phyloP scores from a whole-genome alignment of 2,329 filamentous ascomycete genomes.

The Penicillium sp. region DNA sequence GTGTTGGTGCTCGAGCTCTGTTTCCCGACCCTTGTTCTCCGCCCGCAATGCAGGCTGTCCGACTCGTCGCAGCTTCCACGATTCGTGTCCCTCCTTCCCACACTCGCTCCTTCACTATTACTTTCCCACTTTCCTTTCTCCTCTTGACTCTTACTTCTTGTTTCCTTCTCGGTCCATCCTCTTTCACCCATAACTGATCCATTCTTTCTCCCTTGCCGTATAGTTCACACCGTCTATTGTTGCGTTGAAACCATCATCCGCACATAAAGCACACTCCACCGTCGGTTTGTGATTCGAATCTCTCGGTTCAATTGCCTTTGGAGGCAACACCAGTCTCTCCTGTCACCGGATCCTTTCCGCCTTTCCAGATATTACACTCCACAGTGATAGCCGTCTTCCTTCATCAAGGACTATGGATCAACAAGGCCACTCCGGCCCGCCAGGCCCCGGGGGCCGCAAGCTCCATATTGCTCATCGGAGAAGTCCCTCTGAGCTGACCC shows the following conservation, averaged over 20 bases:
- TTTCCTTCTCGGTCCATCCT: slow-evolving; percentile 4
- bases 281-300: slow-evolving; percentile 27
- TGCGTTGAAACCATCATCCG: slow-evolving; percentile 22
- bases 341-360: slow-evolving; percentile 16
- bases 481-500: slow-evolving; percentile 94
- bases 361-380: slow-evolving; percentile 17
- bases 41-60: slow-evolving; percentile 5
- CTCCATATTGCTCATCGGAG: slow-evolving; percentile 96
- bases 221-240: slow-evolving; percentile 8
- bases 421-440: slow-evolving; percentile 52
- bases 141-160: slow-evolving; percentile 4
- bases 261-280: slow-evolving; percentile 21
- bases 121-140: background rate
- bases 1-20: background rate
- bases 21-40: slow-evolving; percentile 4
- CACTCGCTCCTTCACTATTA: slow-evolving; percentile 11
- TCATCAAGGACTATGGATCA: slow-evolving; percentile 55
- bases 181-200: slow-evolving; percentile 16
- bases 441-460: slow-evolving; percentile 76
- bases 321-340: slow-evolving; percentile 25
- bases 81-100: slow-evolving; percentile 11
- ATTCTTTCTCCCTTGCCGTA: slow-evolving; percentile 16
- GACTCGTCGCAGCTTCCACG: slow-evolving; percentile 23
- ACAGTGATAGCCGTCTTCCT: slow-evolving; percentile 19
- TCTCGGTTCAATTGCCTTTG: slow-evolving; percentile 25